These are phyloP conservation scores for Juncus effusus DNA, from an alignment of 176 grass and related monocot species.

Conservation along the genomic window DNA sequence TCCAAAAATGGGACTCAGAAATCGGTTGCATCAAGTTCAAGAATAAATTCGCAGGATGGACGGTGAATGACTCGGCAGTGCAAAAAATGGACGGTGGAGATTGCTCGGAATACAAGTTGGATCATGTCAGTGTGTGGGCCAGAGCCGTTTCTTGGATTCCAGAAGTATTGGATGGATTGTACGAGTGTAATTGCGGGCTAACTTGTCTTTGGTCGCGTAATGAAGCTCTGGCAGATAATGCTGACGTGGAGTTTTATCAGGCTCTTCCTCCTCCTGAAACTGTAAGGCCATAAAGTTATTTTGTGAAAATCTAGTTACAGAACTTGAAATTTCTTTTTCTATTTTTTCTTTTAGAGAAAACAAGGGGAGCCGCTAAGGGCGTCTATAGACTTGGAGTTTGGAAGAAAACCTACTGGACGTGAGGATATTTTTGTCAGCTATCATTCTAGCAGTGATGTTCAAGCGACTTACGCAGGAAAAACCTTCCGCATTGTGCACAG, in stretches of 20 bases:
- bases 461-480: constrained; percentile 52
- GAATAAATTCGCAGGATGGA: constrained; percentile 32
- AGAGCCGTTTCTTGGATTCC: constrained; percentile 41
- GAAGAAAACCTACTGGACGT: constrained; percentile 27
- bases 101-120: constrained; percentile 24
- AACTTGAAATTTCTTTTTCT: constrained; percentile 2
- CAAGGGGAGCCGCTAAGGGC: constrained; percentile 44
- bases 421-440: constrained; percentile 58
- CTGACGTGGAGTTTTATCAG: constrained; percentile 41
- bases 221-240: constrained; percentile 28
- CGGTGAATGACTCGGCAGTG: constrained; percentile 28
- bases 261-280: constrained; percentile 23
- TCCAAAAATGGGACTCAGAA: constrained; percentile 38
- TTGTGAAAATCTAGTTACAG: not conserved
- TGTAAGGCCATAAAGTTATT: constrained; percentile 17
- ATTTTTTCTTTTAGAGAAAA: constrained; percentile 28
- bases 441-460: constrained; percentile 45
- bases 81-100: constrained; percentile 15
- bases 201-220: constrained; percentile 42
- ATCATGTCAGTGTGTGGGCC: constrained; percentile 36
- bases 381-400: constrained; percentile 45
- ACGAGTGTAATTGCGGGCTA: constrained; percentile 37
- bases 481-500: constrained; percentile 43
- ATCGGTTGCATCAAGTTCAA: constrained; percentile 38
- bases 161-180: constrained; percentile 36